Conservation (phyloP, 495 filamentous ascomycete species). For the Hyphodiscus hymeniophilus region DNA sequence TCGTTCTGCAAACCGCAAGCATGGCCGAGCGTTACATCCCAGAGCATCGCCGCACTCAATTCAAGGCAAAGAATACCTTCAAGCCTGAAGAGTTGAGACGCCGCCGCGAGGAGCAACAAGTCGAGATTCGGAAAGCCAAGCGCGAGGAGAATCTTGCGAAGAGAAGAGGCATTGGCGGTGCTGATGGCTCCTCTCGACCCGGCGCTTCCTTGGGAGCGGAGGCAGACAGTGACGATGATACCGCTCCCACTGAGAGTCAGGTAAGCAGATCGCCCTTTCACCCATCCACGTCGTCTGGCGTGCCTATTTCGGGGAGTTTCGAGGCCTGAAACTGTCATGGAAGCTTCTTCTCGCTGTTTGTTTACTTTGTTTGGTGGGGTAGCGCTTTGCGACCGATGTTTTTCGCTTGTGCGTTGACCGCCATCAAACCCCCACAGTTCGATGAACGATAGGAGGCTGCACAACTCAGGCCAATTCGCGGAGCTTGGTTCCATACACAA, state of each 20-base stretch:
- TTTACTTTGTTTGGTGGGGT: conserved; percentile 24
- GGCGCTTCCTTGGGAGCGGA: conserved; percentile 80
- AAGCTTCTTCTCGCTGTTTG: conserved; percentile 1
- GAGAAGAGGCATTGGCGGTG: conserved; percentile 81
- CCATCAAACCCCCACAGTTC: conserved; percentile 8
- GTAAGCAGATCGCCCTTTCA: conserved; percentile 47
- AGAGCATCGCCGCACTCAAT: conserved; percentile 97
- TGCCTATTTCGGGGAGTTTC: background rate
- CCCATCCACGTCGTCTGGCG: background rate
- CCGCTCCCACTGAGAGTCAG: conserved; percentile 88
- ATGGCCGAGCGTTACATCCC: conserved; percentile 99
- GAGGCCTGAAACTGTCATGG: background rate
- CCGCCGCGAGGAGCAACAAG: conserved; percentile 97
- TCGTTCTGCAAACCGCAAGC: conserved; percentile 33
- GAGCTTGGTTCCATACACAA: background rate
- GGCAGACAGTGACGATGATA: conserved; percentile 95
- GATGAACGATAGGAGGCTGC: background rate
- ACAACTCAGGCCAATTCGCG: background rate
- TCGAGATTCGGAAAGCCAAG: conserved; percentile 97
- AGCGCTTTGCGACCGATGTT: conserved; percentile 17
- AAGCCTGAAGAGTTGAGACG: conserved; percentile 97
- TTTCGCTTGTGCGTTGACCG: conserved; percentile 18
- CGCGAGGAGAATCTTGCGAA: conserved; percentile 98
- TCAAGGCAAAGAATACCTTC: conserved; percentile 98
- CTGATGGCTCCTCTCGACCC: conserved; percentile 60